Base-by-base conservation (phyloP, 352 stramenopile genomes). In the Phytophthora colocasiae region DNA sequence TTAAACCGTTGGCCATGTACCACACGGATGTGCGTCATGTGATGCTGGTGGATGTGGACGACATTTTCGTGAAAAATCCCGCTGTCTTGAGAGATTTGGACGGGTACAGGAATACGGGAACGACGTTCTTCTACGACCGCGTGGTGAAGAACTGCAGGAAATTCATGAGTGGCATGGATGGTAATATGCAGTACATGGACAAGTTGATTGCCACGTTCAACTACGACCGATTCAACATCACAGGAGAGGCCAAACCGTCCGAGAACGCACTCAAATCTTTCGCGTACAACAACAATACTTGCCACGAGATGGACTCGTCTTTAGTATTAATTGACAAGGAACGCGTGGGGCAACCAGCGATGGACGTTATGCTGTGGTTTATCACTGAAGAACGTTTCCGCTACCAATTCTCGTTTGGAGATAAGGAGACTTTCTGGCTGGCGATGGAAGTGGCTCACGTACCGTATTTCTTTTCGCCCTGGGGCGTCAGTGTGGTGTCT, bases 261-360 rank as follows among this genome's bases (percentile, higher is more conserved):
- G 40, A 71, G 14, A 80, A 82, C 39, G 60, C 85, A 26, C 29
- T 78, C 9, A 44, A 78, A 27, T 85, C 75, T 17, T 78, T 74
- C 52, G 81, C 75, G 6, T 92, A 79, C 52, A 63, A 64, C 7
- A 77, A 58, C n/a, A 61, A 79, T 36, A 79, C 77, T 26, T 85
- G 73, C 45, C 83, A 90, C 55, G 81, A 90, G 17, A 75, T 81
- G 71, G 75, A 90, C 58, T 89, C 63, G 49, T 71, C 63, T 5
- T 57, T 71, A 5, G 63, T 71, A 24, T 31, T 71, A 24, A 41
- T 71, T 11, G 59, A 83, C 39, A 83, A 83, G 56, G 39, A 66
- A 10, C 63, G 63, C 12, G 55, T 71, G 9, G 68, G 72, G 0
- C 71, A 78, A 50, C 38, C 44, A 10, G 68, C 64, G 11, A 68